Conservation (phyloP, 2,329 filamentous ascomycete genomes). For the Penicillium palitans region DNA sequence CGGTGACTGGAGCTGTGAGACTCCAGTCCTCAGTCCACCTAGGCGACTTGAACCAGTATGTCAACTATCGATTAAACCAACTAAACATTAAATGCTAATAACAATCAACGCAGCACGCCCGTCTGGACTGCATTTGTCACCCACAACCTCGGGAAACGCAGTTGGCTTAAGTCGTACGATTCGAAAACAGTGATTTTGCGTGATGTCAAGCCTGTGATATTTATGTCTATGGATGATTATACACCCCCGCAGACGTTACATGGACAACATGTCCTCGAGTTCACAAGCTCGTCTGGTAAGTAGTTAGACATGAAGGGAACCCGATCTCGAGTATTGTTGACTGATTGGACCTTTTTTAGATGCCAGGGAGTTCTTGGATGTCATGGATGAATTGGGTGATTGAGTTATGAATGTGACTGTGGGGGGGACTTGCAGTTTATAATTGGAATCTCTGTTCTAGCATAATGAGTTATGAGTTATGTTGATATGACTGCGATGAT, state of each 20-base stretch:
- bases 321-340: not conserved
- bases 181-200: constrained; percentile 49
- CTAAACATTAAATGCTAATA: not conserved
- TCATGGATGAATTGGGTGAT: constrained; percentile 32
- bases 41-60: constrained; percentile 53
- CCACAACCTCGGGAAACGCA: constrained; percentile 46
- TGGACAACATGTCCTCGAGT: constrained; percentile 45
- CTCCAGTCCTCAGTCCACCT: constrained; percentile 58
- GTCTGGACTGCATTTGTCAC: constrained; percentile 63
- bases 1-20: constrained; percentile 52
- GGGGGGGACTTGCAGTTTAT: not conserved
- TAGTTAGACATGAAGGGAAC: not conserved
- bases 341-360: constrained; percentile 32
- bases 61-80: not conserved
- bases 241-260: constrained; percentile 37
- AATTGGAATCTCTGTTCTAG: constrained; percentile 5
- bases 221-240: constrained; percentile 52
- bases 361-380: constrained; percentile 40
- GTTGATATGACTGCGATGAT: constrained; percentile 26
- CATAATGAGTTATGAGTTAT: constrained; percentile 25
- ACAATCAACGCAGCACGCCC: constrained; percentile 45
- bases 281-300: constrained; percentile 37
- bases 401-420: not conserved
- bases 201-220: constrained; percentile 55
- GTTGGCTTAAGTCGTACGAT: constrained; percentile 51